phyloP scores from a whole-genome alignment of 1,284 basidiomycete genomes.

The Cutaneotrichosporon dermatis region DNA sequence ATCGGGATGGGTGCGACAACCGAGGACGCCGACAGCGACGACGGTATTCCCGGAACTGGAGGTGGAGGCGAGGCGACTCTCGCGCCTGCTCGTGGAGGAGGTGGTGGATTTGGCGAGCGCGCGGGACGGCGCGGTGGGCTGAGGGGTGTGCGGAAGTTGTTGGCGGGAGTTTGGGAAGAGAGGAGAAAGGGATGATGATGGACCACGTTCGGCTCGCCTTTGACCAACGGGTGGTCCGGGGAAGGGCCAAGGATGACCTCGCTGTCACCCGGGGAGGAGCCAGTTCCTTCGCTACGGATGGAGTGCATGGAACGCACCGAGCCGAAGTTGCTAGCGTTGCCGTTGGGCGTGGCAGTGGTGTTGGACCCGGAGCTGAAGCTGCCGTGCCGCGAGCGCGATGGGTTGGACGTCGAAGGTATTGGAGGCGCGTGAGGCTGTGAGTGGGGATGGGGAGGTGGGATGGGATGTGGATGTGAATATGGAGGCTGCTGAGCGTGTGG shows the following conservation, averaged over 20 bases:
- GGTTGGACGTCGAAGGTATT: too few relatives aligned
- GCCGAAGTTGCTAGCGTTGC: neutral
- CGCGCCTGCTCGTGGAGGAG: neutral
- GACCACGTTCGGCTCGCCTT: neutral
- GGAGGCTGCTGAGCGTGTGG: too few relatives aligned
- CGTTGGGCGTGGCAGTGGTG: neutral
- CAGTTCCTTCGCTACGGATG: neutral
- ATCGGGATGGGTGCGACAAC: neutral
- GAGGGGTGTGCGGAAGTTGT: neutral
- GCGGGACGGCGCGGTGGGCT: conserved; percentile 4
- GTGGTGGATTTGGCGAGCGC: neutral
- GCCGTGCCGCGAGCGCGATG: neutral
- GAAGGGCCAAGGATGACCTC: conserved; percentile 1
- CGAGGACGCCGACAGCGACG: too few relatives aligned
- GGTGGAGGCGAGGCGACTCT: too few relatives aligned
- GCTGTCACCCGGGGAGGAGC: neutral
- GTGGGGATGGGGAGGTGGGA: too few relatives aligned
- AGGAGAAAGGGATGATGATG: conserved; percentile 6
- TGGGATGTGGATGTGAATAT: too few relatives aligned
- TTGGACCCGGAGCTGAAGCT: neutral
- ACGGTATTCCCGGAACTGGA: too few relatives aligned
- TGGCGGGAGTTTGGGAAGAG: neutral
- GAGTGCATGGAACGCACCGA: conserved; percentile 6
- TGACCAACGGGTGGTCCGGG: neutral
- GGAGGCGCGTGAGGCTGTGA: too few relatives aligned